A percentile compares a stretch with the other conserved stretches of the same genome.
These are phyloP conservation scores for Pinus tabuliformis DNA, from an alignment of 75 land plant genomes.

Conservation along the genomic window DNA sequence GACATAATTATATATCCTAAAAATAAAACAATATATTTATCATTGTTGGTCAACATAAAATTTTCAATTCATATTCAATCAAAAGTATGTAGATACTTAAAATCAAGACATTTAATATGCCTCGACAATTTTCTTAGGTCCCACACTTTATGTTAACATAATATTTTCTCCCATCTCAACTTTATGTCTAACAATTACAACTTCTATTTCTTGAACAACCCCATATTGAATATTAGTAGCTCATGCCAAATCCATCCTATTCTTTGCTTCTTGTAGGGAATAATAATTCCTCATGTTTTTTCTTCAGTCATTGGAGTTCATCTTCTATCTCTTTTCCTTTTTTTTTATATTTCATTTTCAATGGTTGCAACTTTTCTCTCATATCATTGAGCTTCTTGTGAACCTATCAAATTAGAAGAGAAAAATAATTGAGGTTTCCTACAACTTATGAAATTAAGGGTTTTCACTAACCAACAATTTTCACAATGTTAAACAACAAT, in stretches of 20 bases:
- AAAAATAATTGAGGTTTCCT: background rate
- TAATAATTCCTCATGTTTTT: conserved; percentile 72
- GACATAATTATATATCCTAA: background rate
- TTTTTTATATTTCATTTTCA: conserved; percentile 85
- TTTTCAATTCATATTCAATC: background rate
- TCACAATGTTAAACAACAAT: background rate
- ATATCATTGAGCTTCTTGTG: conserved; percentile 70
- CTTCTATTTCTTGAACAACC: conserved; percentile 78
- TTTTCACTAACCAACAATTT: too few species aligned
- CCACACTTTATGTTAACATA: conserved; percentile 91
- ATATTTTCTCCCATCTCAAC: conserved; percentile 47
- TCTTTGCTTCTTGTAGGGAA: conserved; percentile 75
- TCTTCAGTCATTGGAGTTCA: conserved; percentile 72
- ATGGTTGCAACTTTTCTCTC: conserved; percentile 75
- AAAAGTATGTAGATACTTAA: background rate
- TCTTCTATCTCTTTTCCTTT: conserved; percentile 94
- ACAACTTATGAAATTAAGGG: too few species aligned
- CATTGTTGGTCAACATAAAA: background rate
- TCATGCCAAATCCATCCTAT: conserved; percentile 80
- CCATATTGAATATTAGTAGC: conserved; percentile 82
- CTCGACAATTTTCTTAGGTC: conserved; percentile 96
- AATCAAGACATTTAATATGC: conserved; percentile 12
- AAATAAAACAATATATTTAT: background rate
- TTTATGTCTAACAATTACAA: conserved; percentile 71
- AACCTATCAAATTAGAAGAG: conserved; percentile 26